Percentiles rank a stretch among this genome's conserved stretches.
Evolutionary conservation across 2,329 filamentous ascomycete genomes (phyloP).

Genomic region (Stachybotrys chartarum): DNA sequence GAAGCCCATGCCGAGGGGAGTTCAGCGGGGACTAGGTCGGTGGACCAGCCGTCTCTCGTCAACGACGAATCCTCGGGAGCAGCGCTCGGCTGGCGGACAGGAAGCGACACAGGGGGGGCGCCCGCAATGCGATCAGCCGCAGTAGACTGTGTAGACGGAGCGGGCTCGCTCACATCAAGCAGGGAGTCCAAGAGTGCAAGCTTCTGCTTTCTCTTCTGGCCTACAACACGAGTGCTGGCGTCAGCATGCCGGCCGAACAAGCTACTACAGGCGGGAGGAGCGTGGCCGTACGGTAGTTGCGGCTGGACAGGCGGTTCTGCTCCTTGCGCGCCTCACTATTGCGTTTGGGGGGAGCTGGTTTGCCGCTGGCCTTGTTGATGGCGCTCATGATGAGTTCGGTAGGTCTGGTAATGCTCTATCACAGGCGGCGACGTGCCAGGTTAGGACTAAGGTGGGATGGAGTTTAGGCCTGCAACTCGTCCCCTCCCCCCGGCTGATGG

Average conservation of each 20-base stretch:
- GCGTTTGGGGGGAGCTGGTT: conserved; percentile 9
- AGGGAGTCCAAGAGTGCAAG: conserved; percentile 31
- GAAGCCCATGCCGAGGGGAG: too few relatives aligned
- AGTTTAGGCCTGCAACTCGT: too few relatives aligned
- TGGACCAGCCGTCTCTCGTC: background rate
- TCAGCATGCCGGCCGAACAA: conserved; percentile 7
- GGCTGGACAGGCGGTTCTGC: conserved; percentile 18
- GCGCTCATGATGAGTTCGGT: background rate
- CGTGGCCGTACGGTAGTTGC: conserved; percentile 21
- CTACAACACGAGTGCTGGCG: conserved; percentile 13
- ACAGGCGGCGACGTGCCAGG: too few relatives aligned
- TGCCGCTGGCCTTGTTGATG: background rate
- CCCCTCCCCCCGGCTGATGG: too few relatives aligned
- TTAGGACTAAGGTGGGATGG: too few relatives aligned
- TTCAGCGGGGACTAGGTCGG: background rate
- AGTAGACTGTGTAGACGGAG: background rate
- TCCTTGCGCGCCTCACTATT: conserved; percentile 15
- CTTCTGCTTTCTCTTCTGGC: conserved; percentile 36
- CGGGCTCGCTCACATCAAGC: conserved; percentile 12
- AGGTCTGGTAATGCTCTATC: too few relatives aligned
- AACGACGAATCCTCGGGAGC: background rate
- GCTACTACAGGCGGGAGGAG: conserved; percentile 7
- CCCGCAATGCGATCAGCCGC: background rate
- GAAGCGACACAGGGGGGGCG: background rate
- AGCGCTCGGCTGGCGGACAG: background rate